Base-by-base conservation (phyloP, 139 green algal genomes). In the Limnomonas spitsbergensis region DNA sequence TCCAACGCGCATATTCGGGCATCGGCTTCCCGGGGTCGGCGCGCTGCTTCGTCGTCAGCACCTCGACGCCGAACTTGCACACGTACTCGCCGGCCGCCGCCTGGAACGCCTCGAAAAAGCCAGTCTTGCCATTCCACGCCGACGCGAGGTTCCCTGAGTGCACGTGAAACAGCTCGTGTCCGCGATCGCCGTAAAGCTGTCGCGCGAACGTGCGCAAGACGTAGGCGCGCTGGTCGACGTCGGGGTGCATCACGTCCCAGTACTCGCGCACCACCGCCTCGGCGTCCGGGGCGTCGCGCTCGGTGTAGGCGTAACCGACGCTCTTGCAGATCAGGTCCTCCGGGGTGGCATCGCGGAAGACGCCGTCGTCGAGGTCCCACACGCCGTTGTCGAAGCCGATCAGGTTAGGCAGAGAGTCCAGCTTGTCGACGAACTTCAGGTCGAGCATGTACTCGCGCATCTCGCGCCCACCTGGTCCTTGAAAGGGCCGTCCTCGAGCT, bases 381-480 rank as follows among this genome's bases (percentile, higher is more conserved):
- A 84, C 80, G 14, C 80, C 80, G 53, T 84, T 80, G 14, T 77
- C 66, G 53, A 84, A 84, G 1, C 73, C 79, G 26, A 84, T 38
- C 6, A 84, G 71, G 2, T 79, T 2, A 2, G 38, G 1, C 1
- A 53, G 53, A 31, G 3, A 53, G 52, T 84, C 80, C 2, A 84
- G 68, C 36, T 74, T 74, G 3, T 74, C 27, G 24, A 70, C 31
- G 14, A 81, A 81, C 6, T 75, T 2, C 0, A 1, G 7, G 26
- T 77, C 9, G 56, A 52, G 34, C 1, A 82, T 61, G 4, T 69
- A 4, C 29, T 69, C 52, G 1, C 1, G 1, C 26, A 52, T 70
- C 54, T 82, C 38, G n/a, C 27, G 9, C 78, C 6, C 31, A 82
- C 32, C 39, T 53, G 68, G 1, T 54, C 54, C 53, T 82, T 82